Conservation (phyloP, 257 asterid genomes). For the Solanum dulcamara region DNA sequence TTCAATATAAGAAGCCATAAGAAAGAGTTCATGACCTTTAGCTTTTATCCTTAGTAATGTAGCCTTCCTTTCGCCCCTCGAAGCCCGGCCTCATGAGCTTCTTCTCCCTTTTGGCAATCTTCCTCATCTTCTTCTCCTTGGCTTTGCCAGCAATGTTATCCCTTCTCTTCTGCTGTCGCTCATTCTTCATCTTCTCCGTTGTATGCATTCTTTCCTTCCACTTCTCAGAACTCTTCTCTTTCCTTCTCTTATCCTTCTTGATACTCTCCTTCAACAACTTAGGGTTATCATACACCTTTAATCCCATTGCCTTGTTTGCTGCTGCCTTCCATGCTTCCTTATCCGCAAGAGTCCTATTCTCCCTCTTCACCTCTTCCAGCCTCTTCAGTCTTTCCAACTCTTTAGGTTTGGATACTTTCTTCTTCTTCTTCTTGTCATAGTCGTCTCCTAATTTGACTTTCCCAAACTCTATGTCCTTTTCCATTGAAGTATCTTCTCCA, state of each 20-base stretch:
- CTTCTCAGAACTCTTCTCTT: background rate
- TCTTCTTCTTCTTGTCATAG: conserved; percentile 45
- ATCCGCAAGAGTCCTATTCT: conserved; percentile 49
- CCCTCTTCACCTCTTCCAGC: conserved; percentile 55
- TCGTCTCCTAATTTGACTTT: conserved; percentile 63
- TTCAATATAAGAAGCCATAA: background rate
- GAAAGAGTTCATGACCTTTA: background rate
- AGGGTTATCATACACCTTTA: conserved; percentile 73
- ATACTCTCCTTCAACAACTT: conserved; percentile 64
- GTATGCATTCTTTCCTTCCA: conserved; percentile 26
- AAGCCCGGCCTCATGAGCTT: conserved; percentile 92
- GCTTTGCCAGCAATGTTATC: background rate
- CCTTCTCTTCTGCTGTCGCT: background rate
- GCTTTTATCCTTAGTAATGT: conserved; percentile 44
- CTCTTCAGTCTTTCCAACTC: conserved; percentile 55
- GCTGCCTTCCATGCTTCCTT: conserved; percentile 79
- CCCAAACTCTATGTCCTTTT: conserved; percentile 62
- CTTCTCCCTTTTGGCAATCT: conserved; percentile 48
- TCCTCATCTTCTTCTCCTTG: background rate
- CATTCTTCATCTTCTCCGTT: conserved; percentile 21
- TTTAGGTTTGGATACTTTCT: conserved; percentile 41
- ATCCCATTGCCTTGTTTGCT: conserved; percentile 62
- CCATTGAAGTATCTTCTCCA: conserved; percentile 6
- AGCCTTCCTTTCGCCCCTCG: conserved; percentile 74
- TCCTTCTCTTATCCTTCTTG: background rate